Percentiles rank a stretch among this genome's conserved stretches.
phyloP scores from a whole-genome alignment of 495 filamentous ascomycete genomes.

The Xylaria intraflava region DNA sequence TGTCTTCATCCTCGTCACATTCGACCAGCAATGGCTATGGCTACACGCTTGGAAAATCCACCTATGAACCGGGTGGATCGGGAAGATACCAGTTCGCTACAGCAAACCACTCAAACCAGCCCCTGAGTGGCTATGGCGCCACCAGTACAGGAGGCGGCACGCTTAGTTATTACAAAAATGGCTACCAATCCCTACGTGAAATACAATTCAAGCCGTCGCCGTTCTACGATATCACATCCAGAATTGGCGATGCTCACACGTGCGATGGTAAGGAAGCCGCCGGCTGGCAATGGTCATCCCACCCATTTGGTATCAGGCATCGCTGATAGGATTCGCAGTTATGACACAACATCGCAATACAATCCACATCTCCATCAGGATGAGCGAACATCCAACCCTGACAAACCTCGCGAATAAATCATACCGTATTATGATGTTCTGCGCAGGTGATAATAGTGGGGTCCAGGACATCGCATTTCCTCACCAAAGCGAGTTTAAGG shows the following conservation, averaged over 20 bases:
- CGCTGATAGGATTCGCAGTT: constrained; percentile 27
- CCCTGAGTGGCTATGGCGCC: constrained; percentile 4
- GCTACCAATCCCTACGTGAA: constrained; percentile 21
- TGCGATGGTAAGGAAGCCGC: constrained; percentile 56
- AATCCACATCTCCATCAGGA: constrained; percentile 43
- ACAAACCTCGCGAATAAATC: constrained; percentile 48
- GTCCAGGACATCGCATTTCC: constrained; percentile 81
- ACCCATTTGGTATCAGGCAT: background rate
- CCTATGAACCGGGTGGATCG: background rate
- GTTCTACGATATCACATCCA: constrained; percentile 60
- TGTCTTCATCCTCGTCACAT: constrained; percentile 18
- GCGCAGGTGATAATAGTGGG: constrained; percentile 52
- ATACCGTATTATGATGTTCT: constrained; percentile 73
- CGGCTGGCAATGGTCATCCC: too few relatives aligned
- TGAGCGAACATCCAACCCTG: constrained; percentile 42
- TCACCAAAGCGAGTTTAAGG: constrained; percentile 82
- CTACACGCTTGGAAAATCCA: background rate
- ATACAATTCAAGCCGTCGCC: constrained; percentile 68
- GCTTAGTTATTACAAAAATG: constrained; percentile 7
- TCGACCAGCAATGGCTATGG: constrained; percentile 10
- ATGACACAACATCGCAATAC: constrained; percentile 58
- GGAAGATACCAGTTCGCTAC: background rate
- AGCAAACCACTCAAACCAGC: background rate
- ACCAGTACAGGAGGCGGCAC: constrained; percentile 6
- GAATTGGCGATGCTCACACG: constrained; percentile 54